Percentiles rank a stretch among this genome's conserved stretches.
Conservation (phyloP, 495 filamentous ascomycete genomes). For the Coniosporium apollinis region DNA sequence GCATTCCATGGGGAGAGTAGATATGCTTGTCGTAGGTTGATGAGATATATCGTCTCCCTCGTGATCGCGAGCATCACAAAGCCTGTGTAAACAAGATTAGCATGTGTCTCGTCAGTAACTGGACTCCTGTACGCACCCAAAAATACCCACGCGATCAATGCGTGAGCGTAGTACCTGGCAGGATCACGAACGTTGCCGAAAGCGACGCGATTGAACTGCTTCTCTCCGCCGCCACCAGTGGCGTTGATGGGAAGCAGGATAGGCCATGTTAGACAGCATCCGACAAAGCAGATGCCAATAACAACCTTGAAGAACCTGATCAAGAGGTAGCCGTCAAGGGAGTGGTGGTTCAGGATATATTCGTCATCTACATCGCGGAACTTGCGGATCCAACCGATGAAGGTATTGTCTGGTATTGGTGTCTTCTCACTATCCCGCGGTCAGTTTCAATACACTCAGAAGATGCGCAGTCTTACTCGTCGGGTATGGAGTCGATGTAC, state of each 20-base stretch:
- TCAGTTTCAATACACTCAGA: background rate
- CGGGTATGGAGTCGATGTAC: slow-evolving; percentile 23
- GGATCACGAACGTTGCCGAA: slow-evolving; percentile 47
- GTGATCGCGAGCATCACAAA: slow-evolving; percentile 50
- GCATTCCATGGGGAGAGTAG: slow-evolving; percentile 50
- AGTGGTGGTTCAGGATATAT: slow-evolving; percentile 46
- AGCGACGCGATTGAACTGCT: slow-evolving; percentile 43
- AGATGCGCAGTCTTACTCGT: slow-evolving; percentile 30
- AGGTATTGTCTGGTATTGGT: slow-evolving; percentile 9
- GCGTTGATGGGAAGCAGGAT: slow-evolving; percentile 75
- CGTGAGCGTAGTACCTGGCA: slow-evolving; percentile 44
- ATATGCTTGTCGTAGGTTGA: slow-evolving; percentile 55
- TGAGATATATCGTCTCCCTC: slow-evolving; percentile 51
- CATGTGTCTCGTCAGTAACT: background rate
- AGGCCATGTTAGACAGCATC: slow-evolving; percentile 67
- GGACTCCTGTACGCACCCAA: slow-evolving; percentile 30
- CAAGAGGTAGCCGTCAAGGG: slow-evolving; percentile 69
- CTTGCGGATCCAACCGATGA: slow-evolving; percentile 45
- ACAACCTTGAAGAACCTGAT: slow-evolving; percentile 68
- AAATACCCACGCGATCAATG: slow-evolving; percentile 33
- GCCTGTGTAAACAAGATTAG: slow-evolving; percentile 21
- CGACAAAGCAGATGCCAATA: slow-evolving; percentile 58
- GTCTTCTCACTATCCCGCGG: slow-evolving; percentile 12
- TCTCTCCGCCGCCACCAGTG: slow-evolving; percentile 47
- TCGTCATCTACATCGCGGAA: slow-evolving; percentile 45